These are phyloP conservation scores for Kondoa subrosea DNA, from an alignment of 768 basidiomycete genomes.

Conservation along the genomic window DNA sequence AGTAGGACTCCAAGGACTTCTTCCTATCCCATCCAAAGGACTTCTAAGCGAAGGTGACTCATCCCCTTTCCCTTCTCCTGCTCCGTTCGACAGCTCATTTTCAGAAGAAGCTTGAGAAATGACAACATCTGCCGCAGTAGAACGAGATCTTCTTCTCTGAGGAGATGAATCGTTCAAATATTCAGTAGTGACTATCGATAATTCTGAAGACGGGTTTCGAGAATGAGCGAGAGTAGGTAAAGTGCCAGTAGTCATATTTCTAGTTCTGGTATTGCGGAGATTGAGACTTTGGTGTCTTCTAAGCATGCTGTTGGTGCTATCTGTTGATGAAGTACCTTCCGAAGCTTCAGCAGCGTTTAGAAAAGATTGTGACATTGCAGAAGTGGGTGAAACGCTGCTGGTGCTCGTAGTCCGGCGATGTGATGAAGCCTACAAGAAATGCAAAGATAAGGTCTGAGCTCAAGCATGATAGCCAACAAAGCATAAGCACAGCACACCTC, in stretches of 20 bases:
- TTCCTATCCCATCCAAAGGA: background rate
- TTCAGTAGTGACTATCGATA: background rate
- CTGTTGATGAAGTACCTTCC: no score
- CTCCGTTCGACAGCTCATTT: background rate
- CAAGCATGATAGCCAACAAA: no score
- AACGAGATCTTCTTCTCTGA: no score
- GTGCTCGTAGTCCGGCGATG: no score
- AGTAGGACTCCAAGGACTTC: background rate
- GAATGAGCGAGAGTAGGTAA: no score
- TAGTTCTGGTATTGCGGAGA: background rate
- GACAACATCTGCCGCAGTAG: no score
- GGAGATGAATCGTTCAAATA: no score
- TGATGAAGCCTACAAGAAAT: no score
- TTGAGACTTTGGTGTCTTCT: background rate
- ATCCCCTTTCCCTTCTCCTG: background rate
- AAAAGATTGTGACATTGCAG: constrained; percentile 19
- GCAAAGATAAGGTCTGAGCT: no score
- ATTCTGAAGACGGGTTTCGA: background rate
- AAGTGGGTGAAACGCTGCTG: no score
- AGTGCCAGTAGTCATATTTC: background rate
- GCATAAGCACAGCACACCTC: no score
- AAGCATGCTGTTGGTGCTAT: background rate
- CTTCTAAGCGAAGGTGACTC: background rate
- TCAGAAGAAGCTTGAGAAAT: no score
- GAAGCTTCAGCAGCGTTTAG: constrained; percentile 19